Base-by-base conservation (phyloP, 2,329 filamentous ascomycete genomes). In the Periconia sp. region DNA sequence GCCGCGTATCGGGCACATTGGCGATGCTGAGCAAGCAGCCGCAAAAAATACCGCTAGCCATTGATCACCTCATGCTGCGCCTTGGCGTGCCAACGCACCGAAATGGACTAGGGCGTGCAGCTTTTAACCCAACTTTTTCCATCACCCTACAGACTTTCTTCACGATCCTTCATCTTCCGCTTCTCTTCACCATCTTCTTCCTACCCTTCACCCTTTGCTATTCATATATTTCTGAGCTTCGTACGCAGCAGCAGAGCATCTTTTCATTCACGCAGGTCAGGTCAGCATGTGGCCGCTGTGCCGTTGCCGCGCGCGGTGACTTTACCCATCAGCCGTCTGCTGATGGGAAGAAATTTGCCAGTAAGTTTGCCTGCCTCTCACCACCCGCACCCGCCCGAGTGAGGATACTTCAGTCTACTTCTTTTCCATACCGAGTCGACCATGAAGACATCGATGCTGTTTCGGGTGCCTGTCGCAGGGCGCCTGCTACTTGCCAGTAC, bases 401-500 rank as follows among this genome's bases (percentile, higher is more conserved):
- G 88, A 91, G 92, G 89, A 92, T 84, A 90, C 81, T 77, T 74
- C 77, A 81, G 80, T 79, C 80, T 74, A 88, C 89, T 92, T 92
- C 89, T 91, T 92, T 91, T 89, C 87, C 87, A 83, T 86, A 82
- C 88, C 79, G 88, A 92, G 83, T 91, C 89, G 89, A 85, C 88
- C 87, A 87, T 92, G 89, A 91, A 85, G 86, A 90, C 87, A 79
- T 63, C 72, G 79, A 79, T 81, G 82, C 83, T 88, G 79, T 83
- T 37, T 85, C 86, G 87, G 85, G 79, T 71, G 77, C 77, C 76
- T 77, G 74, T 79, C 78, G 78, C 82, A 80, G 79, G 80, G 75
- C 71, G 82, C 85, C 86, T 90, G 89, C 88, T 92, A 92, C 89
- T 92, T 90, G 89, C 89, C 89, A 92, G 89, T 92, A 92, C 87